Evolutionary conservation across 2,329 filamentous ascomycete genomes (phyloP), one percentile per base, ranked within the genome.

Genomic region (Thelonectria blattea): DNA sequence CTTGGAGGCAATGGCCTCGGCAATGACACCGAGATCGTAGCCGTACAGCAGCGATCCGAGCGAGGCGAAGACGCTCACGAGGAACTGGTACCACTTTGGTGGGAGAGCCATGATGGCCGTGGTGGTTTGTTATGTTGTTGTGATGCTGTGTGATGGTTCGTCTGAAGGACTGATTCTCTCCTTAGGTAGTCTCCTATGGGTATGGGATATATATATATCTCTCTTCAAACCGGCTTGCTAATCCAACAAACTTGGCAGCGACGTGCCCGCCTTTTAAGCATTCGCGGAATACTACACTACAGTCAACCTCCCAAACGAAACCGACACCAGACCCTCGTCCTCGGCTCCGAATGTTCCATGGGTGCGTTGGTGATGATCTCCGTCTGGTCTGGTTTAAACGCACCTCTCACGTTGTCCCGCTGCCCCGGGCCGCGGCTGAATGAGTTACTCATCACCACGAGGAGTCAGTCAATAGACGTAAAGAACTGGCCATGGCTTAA

Each of bases 1-100:
- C 10, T 74, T 72, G 17, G 81, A 83, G 14, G 82, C 81, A 56
- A 86, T 80, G 14, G 83, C 83, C 54, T 81, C 76, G 50, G 81
- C 80, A 57, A 83, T 82, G 42, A 69, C 67, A 49, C 67, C 67
- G 50, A 69, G 46, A 57, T 69, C 67, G 48, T 69, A 69, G 24
- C 67, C 67, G 46, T 66, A 69, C 18, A 69, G 67, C 8, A 69
- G 67, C 42, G 67, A 69, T 30, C 67, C 67, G 24, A 69, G 61
- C 30, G 67, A 69, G 48, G 67, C 67, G 51, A 69, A 69, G 27
- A 69, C 46, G 22, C 47, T 58, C 51, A 84, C 80, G 49, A 84
- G 78, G 69, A 83, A 83, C 77, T 85, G 69, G 41, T 81, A 81
- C 73, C 72, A 77, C 66, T 79, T 80, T 46, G 78, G 78, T 50